Evolutionary conservation across 768 basidiomycete species (phyloP).

Genomic region (Pisolithus microcarpus): DNA sequence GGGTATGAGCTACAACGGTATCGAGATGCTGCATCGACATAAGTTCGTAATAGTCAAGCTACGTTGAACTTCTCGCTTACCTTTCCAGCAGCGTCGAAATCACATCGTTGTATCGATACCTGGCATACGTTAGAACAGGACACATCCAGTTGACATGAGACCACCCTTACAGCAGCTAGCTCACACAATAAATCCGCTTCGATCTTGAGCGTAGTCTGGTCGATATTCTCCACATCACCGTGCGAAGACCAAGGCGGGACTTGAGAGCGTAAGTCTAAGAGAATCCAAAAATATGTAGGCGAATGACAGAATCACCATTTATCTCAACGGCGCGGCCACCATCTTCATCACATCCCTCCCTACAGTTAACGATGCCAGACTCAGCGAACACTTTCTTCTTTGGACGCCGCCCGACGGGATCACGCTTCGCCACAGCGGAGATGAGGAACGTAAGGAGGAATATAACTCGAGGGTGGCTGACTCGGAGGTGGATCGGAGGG

Average conservation of each 20-base stretch:
- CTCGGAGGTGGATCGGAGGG: constrained; percentile 45
- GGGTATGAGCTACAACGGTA: constrained; percentile 53
- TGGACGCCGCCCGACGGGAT: constrained; percentile 67
- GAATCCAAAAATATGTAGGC: not conserved
- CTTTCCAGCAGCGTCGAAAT: constrained; percentile 56
- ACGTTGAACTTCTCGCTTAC: constrained; percentile 27
- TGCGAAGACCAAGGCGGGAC: constrained; percentile 52
- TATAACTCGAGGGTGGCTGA: constrained; percentile 62
- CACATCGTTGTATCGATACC: constrained; percentile 62
- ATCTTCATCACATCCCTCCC: constrained; percentile 35
- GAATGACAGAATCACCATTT: constrained; percentile 7
- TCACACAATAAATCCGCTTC: constrained; percentile 70
- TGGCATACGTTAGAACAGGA: constrained; percentile 15
- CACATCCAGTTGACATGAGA: not conserved
- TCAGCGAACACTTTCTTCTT: constrained; percentile 63
- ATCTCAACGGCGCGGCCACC: constrained; percentile 5
- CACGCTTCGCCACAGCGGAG: constrained; percentile 59
- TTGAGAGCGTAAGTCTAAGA: constrained; percentile 13
- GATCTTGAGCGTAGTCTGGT: constrained; percentile 47
- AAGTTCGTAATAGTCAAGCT: too few relatives aligned
- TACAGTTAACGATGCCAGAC: constrained; percentile 48
- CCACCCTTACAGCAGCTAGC: constrained; percentile 47
- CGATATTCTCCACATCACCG: constrained; percentile 42
- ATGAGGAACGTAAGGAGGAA: constrained; percentile 62
- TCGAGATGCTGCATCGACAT: constrained; percentile 29